Conservation (phyloP, 257 asterid species). For the Przewalskia tangutica region DNA sequence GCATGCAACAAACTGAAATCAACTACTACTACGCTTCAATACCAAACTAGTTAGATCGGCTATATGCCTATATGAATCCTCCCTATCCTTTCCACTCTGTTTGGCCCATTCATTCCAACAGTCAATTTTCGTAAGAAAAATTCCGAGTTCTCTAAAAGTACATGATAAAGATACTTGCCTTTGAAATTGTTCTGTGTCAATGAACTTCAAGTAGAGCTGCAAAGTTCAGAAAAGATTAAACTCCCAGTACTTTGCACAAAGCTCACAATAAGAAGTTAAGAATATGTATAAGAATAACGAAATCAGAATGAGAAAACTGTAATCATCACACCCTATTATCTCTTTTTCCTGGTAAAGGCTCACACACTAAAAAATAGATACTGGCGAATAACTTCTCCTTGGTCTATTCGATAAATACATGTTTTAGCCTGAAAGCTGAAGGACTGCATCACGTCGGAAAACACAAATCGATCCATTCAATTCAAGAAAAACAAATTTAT, state of each 20-base stretch:
- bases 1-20: neutral
- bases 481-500: neutral
- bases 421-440: too few species aligned
- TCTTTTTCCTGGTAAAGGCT: neutral
- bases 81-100: neutral
- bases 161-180: conserved; percentile 32
- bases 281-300: neutral
- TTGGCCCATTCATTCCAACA: too few species aligned
- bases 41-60: neutral
- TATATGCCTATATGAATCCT: neutral
- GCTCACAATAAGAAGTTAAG: neutral
- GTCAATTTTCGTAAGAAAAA: neutral
- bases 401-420: neutral
- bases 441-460: neutral
- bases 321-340: neutral
- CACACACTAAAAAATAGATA: too few species aligned
- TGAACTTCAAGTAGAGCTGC: conserved; percentile 65
- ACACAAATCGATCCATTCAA: neutral
- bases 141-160: neutral
- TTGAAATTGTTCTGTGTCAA: conserved; percentile 94
- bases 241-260: neutral
- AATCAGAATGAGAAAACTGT: neutral
- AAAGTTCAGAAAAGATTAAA: neutral
- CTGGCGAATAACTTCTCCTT: neutral
- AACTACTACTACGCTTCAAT: neutral